A percentile compares a stretch with the other conserved stretches of the same genome.
phyloP scores from a whole-genome alignment of 768 basidiomycete genomes.

The Naganishia randhawae region DNA sequence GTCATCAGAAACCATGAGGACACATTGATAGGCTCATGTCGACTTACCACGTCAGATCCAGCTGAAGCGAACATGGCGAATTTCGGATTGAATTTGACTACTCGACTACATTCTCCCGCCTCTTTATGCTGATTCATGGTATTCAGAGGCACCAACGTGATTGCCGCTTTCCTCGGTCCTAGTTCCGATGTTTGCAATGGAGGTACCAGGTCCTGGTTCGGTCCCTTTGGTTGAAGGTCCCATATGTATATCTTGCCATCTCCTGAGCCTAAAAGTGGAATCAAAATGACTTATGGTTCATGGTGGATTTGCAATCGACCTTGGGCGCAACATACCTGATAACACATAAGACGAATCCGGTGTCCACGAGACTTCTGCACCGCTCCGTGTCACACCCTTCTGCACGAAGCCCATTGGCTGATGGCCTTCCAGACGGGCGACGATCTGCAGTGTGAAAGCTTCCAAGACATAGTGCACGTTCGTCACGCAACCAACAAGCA shows the following conservation, averaged over 20 bases:
- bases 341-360: slow-evolving; percentile 88
- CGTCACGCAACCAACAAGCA: slow-evolving; percentile 88
- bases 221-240: slow-evolving; percentile 62
- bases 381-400: slow-evolving; percentile 60
- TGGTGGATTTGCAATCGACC: slow-evolving; percentile 49
- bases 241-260: slow-evolving; percentile 82
- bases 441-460: slow-evolving; percentile 75
- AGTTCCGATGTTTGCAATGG: slow-evolving; percentile 20
- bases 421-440: slow-evolving; percentile 82
- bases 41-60: slow-evolving; percentile 63
- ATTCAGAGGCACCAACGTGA: slow-evolving; percentile 57
- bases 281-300: slow-evolving; percentile 36
- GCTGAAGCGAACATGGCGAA: slow-evolving; percentile 68
- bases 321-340: slow-evolving; percentile 56
- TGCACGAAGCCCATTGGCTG: slow-evolving; percentile 71
- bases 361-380: slow-evolving; percentile 91
- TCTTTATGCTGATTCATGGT: slow-evolving; percentile 65
- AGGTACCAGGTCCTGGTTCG: slow-evolving; percentile 22
- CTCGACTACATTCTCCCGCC: slow-evolving; percentile 69
- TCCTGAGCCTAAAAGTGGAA: slow-evolving; percentile 40
- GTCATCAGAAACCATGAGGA: slow-evolving; percentile 44
- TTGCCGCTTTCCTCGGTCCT: slow-evolving; percentile 50
- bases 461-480: slow-evolving; percentile 91
- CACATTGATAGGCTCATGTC: slow-evolving; percentile 33
- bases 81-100: slow-evolving; percentile 85